Base-by-base conservation (phyloP, 1,284 basidiomycete genomes). In the Boletellus dicymbophilus region DNA sequence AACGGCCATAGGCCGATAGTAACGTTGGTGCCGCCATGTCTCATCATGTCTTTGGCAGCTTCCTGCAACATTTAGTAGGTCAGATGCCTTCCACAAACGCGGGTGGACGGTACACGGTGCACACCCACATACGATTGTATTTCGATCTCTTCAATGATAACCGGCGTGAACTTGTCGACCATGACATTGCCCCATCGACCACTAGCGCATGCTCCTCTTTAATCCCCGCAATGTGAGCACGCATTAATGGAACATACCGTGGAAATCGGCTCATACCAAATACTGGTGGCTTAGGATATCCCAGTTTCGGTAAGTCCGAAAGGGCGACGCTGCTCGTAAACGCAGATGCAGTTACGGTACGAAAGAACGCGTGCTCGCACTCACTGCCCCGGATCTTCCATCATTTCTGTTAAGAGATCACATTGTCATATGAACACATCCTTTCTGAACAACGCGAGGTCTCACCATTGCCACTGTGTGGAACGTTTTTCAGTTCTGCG, bases 1-100 rank as follows among this genome's bases (percentile, higher is more conserved):
- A 65, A 65, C 5, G 65, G 61, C 66, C 66, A 65, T 7, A 62
- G 23, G 15, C 59, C 59, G 38, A 59, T 40, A 20, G 18, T 40
- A 1, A 40, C 10, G 15, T 40, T 13, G 18, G 25, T 40, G 18
- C 39, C 39, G 15, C 39, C 13, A 13, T 40, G 27, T 27, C 27
- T 40, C 38, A 10, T 40, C 4, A 40, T 40, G 10, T 40, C 39
- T 11, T 28, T 28, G 26, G 26, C 39, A 25, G 39, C 39, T 28
- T 40, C 26, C 39, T 40, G 21, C 8, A 22, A 8, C 25, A 5
- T 18, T 28, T 15, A 26, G 15, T n/a, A n/a, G n/a, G n/a, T n/a
- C n/a, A n/a, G n/a, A n/a, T n/a, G n/a, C n/a, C n/a, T n/a, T n/a
- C n/a, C n/a, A n/a, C n/a, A n/a, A n/a, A n/a, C n/a, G n/a, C n/a